These are phyloP conservation scores for Aspergillus sp. DNA, from an alignment of 2,329 filamentous ascomycete species.

Conservation along the genomic window DNA sequence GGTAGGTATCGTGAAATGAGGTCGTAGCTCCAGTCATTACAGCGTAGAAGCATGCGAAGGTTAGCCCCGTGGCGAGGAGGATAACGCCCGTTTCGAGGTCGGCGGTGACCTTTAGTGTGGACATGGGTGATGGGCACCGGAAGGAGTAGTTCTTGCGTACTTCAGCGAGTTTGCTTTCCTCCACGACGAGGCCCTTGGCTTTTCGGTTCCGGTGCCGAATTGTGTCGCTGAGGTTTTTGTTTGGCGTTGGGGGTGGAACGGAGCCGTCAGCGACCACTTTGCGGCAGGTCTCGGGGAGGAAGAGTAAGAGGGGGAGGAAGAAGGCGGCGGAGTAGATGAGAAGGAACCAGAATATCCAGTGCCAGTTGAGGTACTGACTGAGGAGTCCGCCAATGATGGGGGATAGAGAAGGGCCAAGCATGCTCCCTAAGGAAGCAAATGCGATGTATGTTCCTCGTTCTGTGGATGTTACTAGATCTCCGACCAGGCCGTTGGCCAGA, in stretches of 20 bases:
- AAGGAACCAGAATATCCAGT: slow-evolving; percentile 67
- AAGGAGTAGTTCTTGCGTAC: slow-evolving; percentile 26
- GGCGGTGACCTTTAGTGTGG: slow-evolving; percentile 38
- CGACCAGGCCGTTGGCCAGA: slow-evolving; percentile 43
- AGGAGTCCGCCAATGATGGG: slow-evolving; percentile 67
- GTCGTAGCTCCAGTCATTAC: slow-evolving; percentile 51
- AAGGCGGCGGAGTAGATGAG: slow-evolving; percentile 55
- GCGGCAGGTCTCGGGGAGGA: slow-evolving; percentile 56
- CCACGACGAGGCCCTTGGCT: slow-evolving; percentile 9
- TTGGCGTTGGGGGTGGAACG: slow-evolving; percentile 27
- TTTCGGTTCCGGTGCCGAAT: slow-evolving; percentile 15
- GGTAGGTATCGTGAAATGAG: slow-evolving; percentile 49
- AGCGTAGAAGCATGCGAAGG: slow-evolving; percentile 54
- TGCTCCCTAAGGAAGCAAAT: slow-evolving; percentile 57
- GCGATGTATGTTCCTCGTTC: slow-evolving; percentile 47
- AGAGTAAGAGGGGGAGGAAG: slow-evolving; percentile 57
- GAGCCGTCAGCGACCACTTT: slow-evolving; percentile 44
- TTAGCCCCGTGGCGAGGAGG: slow-evolving; percentile 41
- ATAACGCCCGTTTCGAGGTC: slow-evolving; percentile 41
- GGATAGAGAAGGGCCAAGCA: slow-evolving; percentile 53
- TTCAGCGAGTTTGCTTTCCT: background rate
- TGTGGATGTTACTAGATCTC: slow-evolving; percentile 41
- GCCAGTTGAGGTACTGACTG: slow-evolving; percentile 66
- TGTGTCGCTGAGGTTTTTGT: slow-evolving; percentile 25
- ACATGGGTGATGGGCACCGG: slow-evolving; percentile 39